Conservation (phyloP, 441 rosid genomes). For the California macrophylla region DNA sequence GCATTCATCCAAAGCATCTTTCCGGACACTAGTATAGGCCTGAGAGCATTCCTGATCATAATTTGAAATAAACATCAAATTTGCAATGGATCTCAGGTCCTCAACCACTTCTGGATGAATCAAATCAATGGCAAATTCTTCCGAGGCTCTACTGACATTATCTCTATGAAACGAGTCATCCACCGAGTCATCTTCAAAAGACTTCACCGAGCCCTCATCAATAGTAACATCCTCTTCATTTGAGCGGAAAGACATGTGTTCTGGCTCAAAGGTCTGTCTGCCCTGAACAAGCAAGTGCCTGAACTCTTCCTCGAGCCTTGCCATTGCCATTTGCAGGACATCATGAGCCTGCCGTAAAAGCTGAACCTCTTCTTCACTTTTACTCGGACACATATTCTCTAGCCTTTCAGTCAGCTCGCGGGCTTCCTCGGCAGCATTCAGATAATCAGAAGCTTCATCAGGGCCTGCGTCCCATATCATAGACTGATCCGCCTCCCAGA, state of each 20-base stretch:
- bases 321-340: slow-evolving; percentile 74
- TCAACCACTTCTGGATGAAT: slow-evolving; percentile 48
- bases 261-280: slow-evolving; percentile 57
- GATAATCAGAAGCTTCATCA: slow-evolving; percentile 40
- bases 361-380: slow-evolving; percentile 28
- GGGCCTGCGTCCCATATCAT: slow-evolving; percentile 71
- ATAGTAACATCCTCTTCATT: slow-evolving; percentile 40
- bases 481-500: slow-evolving; percentile 56
- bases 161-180: slow-evolving; percentile 48
- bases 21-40: slow-evolving; percentile 47
- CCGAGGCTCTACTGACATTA: slow-evolving; percentile 44
- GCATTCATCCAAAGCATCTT: slow-evolving; percentile 69
- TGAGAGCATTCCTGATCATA: slow-evolving; percentile 69
- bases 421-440: slow-evolving; percentile 49
- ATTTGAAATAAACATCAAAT: slow-evolving; percentile 51
- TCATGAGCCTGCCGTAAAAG: slow-evolving; percentile 52
- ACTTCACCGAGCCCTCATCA: slow-evolving; percentile 37
- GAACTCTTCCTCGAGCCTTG: slow-evolving; percentile 84
- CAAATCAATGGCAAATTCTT: slow-evolving; percentile 51
- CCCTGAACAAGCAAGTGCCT: slow-evolving; percentile 57
- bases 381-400: slow-evolving; percentile 26
- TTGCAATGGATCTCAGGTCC: slow-evolving; percentile 57
- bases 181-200: slow-evolving; percentile 51
- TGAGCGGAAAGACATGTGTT: slow-evolving; percentile 52
- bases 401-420: slow-evolving; percentile 40